A percentile compares a stretch with the other conserved stretches of the same genome.
Evolutionary conservation across 2,329 filamentous ascomycete species (phyloP).

Genomic region (Penicillium italicum): DNA sequence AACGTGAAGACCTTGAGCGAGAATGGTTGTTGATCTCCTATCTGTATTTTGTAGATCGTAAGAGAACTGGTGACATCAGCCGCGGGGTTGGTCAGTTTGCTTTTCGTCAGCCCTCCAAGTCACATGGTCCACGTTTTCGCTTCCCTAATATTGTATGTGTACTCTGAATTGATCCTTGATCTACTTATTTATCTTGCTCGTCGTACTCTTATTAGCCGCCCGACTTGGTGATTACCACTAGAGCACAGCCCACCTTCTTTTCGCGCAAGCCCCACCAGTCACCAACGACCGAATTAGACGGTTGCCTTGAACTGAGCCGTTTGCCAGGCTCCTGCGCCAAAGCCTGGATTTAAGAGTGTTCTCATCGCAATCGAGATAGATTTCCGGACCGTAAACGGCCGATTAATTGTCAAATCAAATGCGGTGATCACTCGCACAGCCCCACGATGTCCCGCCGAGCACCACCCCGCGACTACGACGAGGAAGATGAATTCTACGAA

Average conservation of each 20-base stretch:
- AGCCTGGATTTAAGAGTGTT: background rate
- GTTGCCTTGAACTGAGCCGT: background rate
- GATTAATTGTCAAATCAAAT: background rate
- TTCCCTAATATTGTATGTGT: background rate
- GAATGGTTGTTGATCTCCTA: background rate
- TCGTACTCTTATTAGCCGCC: background rate
- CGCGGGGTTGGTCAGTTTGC: constrained; percentile 7
- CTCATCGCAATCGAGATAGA: background rate
- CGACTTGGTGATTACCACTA: background rate
- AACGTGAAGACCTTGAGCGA: background rate
- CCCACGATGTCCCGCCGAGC: constrained; percentile 32
- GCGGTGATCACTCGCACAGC: background rate
- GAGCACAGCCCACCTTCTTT: background rate
- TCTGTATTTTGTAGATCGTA: too few relatives aligned
- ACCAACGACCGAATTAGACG: background rate
- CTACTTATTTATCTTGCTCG: background rate
- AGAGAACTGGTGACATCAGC: constrained; percentile 7
- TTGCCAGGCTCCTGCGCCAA: too few relatives aligned
- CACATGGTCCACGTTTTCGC: background rate
- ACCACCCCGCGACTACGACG: constrained; percentile 29
- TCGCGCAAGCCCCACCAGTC: background rate
- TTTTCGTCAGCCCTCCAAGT: background rate
- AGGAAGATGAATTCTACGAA: constrained; percentile 29
- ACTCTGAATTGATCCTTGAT: background rate
- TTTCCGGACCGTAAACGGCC: background rate